A percentile compares a stretch with the other conserved stretches of the same genome.
Evolutionary conservation across 2,329 filamentous ascomycete genomes (phyloP).

Genomic region (Claviceps pazoutovae): DNA sequence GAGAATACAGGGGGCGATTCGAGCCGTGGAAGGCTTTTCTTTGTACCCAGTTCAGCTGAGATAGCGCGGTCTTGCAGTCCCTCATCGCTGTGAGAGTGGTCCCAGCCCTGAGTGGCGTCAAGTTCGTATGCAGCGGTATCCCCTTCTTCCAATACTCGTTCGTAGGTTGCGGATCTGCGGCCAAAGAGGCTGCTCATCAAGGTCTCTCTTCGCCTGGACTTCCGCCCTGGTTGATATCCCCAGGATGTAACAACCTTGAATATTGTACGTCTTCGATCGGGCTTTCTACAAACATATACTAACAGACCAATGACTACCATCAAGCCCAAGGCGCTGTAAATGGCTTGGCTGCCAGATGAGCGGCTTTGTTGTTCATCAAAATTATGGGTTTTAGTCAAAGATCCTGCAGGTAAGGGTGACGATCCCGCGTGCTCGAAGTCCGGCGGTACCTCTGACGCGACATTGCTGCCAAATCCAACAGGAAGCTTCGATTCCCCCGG

Average conservation of each 20-base stretch:
- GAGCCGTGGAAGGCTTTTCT: constrained; percentile 37
- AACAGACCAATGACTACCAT: constrained; percentile 56
- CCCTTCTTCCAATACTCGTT: constrained; percentile 75
- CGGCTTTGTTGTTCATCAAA: neutral
- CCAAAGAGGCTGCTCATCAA: constrained; percentile 53
- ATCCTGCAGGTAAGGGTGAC: constrained; percentile 18
- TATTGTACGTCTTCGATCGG: constrained; percentile 47
- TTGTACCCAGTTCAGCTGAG: constrained; percentile 56
- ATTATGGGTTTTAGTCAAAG: constrained; percentile 29
- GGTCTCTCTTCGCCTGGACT: constrained; percentile 36
- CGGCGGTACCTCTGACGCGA: constrained; percentile 43
- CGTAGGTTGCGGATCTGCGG: constrained; percentile 47
- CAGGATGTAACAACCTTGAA: constrained; percentile 16
- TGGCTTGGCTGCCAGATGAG: neutral
- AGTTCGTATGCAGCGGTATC: constrained; percentile 67
- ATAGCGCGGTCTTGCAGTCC: constrained; percentile 41
- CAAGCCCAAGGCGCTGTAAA: constrained; percentile 1
- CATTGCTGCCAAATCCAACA: constrained; percentile 87
- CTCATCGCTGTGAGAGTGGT: constrained; percentile 48
- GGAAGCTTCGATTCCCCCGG: constrained; percentile 45
- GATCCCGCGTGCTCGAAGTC: constrained; percentile 80
- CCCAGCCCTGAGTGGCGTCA: constrained; percentile 48
- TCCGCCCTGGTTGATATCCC: constrained; percentile 16
- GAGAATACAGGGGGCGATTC: constrained; percentile 30
- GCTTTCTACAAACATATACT: constrained; percentile 62